Conservation (phyloP, 129 eudicot genomes). For the Calendula officinalis region DNA sequence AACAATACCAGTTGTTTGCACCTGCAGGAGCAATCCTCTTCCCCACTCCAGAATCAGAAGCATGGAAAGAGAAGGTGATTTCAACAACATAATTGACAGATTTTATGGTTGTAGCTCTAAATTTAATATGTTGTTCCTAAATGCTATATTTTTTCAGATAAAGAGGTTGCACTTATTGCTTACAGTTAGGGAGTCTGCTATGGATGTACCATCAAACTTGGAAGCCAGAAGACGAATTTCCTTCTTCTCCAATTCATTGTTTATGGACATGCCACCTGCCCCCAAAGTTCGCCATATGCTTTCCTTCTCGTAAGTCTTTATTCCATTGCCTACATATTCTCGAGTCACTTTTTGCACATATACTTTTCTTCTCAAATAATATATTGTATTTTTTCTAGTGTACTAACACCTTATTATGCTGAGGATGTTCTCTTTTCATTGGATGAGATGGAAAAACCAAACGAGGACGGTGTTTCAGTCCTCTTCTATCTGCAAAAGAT, state of each 20-base stretch:
- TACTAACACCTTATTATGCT: constrained; percentile 76
- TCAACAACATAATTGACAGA: no score
- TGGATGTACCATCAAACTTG: no score
- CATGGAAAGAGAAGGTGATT: neutral
- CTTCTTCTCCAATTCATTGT: no score
- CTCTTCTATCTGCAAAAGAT: constrained; percentile 89
- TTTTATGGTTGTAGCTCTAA: neutral
- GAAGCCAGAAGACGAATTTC: no score
- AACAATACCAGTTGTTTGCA: neutral
- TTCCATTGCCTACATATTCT: no score
- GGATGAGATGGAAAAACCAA: constrained; percentile 64
- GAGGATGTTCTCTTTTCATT: constrained; percentile 89
- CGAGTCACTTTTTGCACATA: no score
- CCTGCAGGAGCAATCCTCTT: neutral
- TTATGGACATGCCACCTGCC: no score
- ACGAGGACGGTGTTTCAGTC: constrained; percentile 90
- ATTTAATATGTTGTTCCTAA: neutral
- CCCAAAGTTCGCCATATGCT: no score
- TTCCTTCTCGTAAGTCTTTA: no score
- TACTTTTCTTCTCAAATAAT: no score
- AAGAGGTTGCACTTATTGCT: constrained; percentile 77
- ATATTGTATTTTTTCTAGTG: constrained; percentile 40
- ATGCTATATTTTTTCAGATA: constrained; percentile 57
- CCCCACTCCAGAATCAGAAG: neutral
- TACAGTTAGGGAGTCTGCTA: constrained; percentile 84